phyloP scores from a whole-genome alignment of 768 basidiomycete species.

The Boletus reticuloceps region DNA sequence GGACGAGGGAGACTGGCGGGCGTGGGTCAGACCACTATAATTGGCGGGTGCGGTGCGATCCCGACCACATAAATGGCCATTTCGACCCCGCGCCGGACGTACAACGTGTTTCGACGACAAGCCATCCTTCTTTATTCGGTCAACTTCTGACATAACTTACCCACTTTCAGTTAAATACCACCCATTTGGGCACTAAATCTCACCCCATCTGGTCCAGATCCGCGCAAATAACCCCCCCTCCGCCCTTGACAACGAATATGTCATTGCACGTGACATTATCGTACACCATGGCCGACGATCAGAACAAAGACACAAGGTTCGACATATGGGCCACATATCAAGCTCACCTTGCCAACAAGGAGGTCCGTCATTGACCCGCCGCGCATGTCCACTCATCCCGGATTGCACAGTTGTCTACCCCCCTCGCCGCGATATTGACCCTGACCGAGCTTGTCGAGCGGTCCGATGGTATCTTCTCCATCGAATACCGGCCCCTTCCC shows the following conservation, averaged over 20 bases:
- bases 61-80: slow-evolving; percentile 52
- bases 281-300: slow-evolving; percentile 9
- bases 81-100: slow-evolving; percentile 61
- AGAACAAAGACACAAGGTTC: slow-evolving; percentile 24
- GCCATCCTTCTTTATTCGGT: slow-evolving; percentile 21
- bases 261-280: slow-evolving; percentile 19
- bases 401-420: slow-evolving; percentile 60
- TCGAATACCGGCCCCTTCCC: not conserved
- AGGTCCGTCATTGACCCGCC: slow-evolving; percentile 46
- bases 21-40: slow-evolving; percentile 45
- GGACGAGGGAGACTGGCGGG: slow-evolving; percentile 26
- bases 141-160: slow-evolving; percentile 19
- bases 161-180: slow-evolving; percentile 20
- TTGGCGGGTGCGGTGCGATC: slow-evolving; percentile 53
- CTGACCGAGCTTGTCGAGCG: slow-evolving; percentile 78
- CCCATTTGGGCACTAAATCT: slow-evolving; percentile 11
- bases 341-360: slow-evolving; percentile 57
- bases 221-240: slow-evolving; percentile 23
- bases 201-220: slow-evolving; percentile 7
- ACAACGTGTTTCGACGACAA: slow-evolving; percentile 76
- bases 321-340: slow-evolving; percentile 56
- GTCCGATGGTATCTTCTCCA: slow-evolving; percentile 63
- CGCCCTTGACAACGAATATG: slow-evolving; percentile 24
- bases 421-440: slow-evolving; percentile 85
- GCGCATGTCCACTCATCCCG: not conserved